Evolutionary conservation across 2,329 filamentous ascomycete species (phyloP).

Genomic region (Aureobasidium pullulans): DNA sequence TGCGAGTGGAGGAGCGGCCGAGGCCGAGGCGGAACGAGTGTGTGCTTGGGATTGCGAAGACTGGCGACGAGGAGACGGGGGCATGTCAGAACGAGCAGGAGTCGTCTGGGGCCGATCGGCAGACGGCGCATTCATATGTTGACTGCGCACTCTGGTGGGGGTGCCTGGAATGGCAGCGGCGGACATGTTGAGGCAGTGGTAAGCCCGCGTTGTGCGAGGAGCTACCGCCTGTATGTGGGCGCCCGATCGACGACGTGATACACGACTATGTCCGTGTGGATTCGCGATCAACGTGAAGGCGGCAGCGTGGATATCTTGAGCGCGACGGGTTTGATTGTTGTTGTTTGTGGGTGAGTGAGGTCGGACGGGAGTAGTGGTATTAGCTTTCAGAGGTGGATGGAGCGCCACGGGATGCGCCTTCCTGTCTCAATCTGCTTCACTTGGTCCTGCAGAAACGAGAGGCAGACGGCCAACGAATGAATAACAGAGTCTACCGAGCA

Average conservation of each 20-base stretch:
- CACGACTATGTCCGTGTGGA: too few species aligned
- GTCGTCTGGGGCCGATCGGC: slow-evolving; percentile 41
- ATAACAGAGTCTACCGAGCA: too few species aligned
- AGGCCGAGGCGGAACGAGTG: slow-evolving; percentile 30
- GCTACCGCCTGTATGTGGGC: neutral
- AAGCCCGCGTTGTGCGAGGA: neutral
- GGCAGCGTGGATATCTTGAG: too few species aligned
- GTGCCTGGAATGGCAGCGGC: slow-evolving; percentile 43
- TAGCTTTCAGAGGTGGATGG: too few species aligned
- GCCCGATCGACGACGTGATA: neutral
- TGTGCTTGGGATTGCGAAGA: slow-evolving; percentile 25
- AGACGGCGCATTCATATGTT: slow-evolving; percentile 38
- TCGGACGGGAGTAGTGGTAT: too few species aligned
- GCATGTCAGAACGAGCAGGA: slow-evolving; percentile 29
- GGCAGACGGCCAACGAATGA: too few species aligned
- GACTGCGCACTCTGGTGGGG: slow-evolving; percentile 41
- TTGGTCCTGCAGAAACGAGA: too few species aligned
- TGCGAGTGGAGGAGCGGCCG: slow-evolving; percentile 34
- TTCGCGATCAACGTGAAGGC: too few species aligned
- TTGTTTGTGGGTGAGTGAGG: too few species aligned
- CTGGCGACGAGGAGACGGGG: slow-evolving; percentile 27
- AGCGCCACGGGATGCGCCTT: too few species aligned
- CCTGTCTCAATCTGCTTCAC: too few species aligned
- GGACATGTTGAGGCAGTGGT: slow-evolving; percentile 23
- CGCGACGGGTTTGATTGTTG: too few species aligned